Evolutionary conservation across 2,329 filamentous ascomycete genomes (phyloP).

Genomic region (Keithomyces neogunnii): DNA sequence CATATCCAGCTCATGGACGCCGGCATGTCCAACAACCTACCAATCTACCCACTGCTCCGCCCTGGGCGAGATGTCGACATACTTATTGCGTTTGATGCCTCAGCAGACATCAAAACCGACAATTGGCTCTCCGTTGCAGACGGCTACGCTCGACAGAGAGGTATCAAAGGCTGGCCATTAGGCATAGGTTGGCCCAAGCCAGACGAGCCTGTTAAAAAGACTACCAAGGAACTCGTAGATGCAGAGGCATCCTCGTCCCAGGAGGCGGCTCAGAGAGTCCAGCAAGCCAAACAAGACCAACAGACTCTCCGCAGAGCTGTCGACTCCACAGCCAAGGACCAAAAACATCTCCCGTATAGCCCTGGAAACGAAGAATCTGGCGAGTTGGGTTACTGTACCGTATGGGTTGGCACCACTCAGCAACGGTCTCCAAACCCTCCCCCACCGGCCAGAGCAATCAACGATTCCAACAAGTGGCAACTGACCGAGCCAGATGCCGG

Average conservation of each 20-base stretch:
- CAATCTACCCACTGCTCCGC: slow-evolving; percentile 86
- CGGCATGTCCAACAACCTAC: slow-evolving; percentile 97
- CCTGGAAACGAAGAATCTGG: slow-evolving; percentile 36
- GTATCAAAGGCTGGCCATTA: slow-evolving; percentile 88
- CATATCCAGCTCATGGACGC: slow-evolving; percentile 90
- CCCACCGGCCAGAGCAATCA: slow-evolving; percentile 42
- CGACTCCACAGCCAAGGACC: slow-evolving; percentile 14
- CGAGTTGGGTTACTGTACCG: slow-evolving; percentile 83
- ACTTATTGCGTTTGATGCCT: slow-evolving; percentile 87
- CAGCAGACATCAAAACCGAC: slow-evolving; percentile 83
- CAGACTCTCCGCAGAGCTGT: slow-evolving; percentile 18
- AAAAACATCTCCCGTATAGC: slow-evolving; percentile 28
- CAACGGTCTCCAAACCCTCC: slow-evolving; percentile 54
- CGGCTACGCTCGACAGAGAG: slow-evolving; percentile 82
- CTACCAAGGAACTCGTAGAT: slow-evolving; percentile 54
- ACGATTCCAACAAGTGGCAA: slow-evolving; percentile 58
- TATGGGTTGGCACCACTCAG: slow-evolving; percentile 84
- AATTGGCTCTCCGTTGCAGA: slow-evolving; percentile 96
- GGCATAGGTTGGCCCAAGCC: slow-evolving; percentile 85
- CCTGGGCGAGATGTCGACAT: slow-evolving; percentile 85
- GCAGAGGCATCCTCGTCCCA: slow-evolving; percentile 53
- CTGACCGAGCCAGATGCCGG: slow-evolving; percentile 69
- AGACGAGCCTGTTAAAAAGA: slow-evolving; percentile 48
- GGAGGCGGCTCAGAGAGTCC: slow-evolving; percentile 56
- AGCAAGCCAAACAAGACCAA: slow-evolving; percentile 47